Evolutionary conservation across 176 grass and related monocot genomes (phyloP).

Genomic region (Poa annua): DNA sequence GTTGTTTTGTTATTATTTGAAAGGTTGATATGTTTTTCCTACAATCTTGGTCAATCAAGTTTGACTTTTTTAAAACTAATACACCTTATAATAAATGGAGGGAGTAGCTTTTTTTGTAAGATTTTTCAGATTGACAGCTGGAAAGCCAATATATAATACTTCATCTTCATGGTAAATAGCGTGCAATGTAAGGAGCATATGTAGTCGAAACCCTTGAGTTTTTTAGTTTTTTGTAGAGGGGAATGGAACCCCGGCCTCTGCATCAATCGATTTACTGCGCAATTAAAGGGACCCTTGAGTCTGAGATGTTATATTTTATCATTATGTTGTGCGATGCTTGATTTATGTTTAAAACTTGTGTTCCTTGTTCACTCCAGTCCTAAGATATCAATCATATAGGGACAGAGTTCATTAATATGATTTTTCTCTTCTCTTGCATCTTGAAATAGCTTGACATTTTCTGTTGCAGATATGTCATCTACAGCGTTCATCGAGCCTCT

Average conservation of each 20-base stretch:
- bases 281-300: neutral
- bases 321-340: conserved; percentile 8
- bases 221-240: no score
- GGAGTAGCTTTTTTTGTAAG: neutral
- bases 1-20: no score
- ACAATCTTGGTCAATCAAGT: no score
- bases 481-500: conserved; percentile 74
- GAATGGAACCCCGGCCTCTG: no score
- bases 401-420: neutral
- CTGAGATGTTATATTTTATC: neutral
- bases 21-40: no score
- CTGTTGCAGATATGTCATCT: conserved; percentile 66
- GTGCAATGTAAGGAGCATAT: neutral
- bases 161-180: neutral
- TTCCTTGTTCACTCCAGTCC: neutral
- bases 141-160: neutral
- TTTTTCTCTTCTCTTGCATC: conserved; percentile 6
- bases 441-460: conserved; percentile 20
- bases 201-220: neutral
- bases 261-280: no score
- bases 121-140: neutral
- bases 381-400: neutral
- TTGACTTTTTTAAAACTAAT: no score
- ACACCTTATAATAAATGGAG: no score
- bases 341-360: neutral